Evolutionary conservation across 2,329 filamentous ascomycete genomes (phyloP).

Genomic region (Grosmannia penicillata): DNA sequence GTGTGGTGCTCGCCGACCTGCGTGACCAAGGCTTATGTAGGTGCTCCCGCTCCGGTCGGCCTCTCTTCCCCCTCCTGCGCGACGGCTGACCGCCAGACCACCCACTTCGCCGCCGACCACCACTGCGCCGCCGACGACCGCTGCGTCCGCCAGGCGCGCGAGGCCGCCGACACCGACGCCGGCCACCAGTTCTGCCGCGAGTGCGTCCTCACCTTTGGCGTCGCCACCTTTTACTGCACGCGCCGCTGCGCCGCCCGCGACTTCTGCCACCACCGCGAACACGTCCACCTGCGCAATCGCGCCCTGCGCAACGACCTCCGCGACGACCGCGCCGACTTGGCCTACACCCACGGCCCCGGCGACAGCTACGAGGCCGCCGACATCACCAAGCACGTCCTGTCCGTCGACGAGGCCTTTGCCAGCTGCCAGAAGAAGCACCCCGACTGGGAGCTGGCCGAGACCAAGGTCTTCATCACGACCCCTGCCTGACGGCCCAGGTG

Average conservation of each 20-base stretch:
- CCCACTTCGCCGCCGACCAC: conserved; percentile 6
- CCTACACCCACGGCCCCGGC: conserved; percentile 2
- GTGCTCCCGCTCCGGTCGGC: not conserved
- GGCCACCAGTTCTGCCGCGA: conserved; percentile 16
- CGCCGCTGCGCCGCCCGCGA: conserved; percentile 16
- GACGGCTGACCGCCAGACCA: conserved; percentile 1
- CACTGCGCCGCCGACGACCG: conserved; percentile 7
- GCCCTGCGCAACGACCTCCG: conserved; percentile 6
- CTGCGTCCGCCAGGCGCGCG: conserved; percentile 2
- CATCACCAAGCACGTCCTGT: conserved; percentile 10
- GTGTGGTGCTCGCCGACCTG: conserved; percentile 10
- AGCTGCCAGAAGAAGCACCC: conserved; percentile 11
- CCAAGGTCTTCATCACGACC: not conserved
- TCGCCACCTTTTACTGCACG: conserved; percentile 17
- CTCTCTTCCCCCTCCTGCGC: not conserved
- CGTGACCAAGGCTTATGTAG: conserved; percentile 6
- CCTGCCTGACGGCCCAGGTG: too few relatives aligned
- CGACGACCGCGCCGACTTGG: conserved; percentile 9
- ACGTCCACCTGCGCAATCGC: conserved; percentile 16
- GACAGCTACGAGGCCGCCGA: conserved; percentile 9
- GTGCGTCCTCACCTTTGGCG: conserved; percentile 16
- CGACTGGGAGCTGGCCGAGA: conserved; percentile 7
- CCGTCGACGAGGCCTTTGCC: conserved; percentile 7
- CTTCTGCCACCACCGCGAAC: conserved; percentile 18
- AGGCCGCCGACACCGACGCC: conserved; percentile 3